These are phyloP conservation scores for Butyriboletus loyo DNA, from an alignment of 768 basidiomycete species.

Conservation along the genomic window DNA sequence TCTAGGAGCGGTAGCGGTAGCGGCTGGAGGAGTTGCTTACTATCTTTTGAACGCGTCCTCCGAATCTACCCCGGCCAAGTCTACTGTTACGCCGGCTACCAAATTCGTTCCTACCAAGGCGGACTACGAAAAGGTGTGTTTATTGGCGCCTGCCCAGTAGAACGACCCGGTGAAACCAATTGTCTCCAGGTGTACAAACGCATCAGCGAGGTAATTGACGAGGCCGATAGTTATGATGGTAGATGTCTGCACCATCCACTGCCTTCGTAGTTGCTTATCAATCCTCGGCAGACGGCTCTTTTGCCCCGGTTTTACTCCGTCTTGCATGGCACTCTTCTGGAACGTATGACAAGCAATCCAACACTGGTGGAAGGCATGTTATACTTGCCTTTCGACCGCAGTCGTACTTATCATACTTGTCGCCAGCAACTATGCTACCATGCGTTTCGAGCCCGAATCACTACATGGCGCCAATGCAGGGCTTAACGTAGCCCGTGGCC, in stretches of 20 bases:
- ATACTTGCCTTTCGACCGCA: not conserved
- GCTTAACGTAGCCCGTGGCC: constrained; percentile 69
- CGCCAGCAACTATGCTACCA: constrained; percentile 92
- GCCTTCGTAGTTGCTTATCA: not conserved
- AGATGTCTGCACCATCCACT: constrained; percentile 11
- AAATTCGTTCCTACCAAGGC: constrained; percentile 75
- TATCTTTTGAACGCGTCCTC: constrained; percentile 49
- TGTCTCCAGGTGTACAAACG: constrained; percentile 77
- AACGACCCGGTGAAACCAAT: not conserved
- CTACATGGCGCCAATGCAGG: constrained; percentile 83
- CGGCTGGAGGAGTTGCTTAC: constrained; percentile 61
- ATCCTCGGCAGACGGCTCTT: constrained; percentile 68
- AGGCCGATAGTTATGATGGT: constrained; percentile 81
- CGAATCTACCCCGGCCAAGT: constrained; percentile 53
- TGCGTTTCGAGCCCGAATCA: constrained; percentile 93
- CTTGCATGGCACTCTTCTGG: constrained; percentile 95
- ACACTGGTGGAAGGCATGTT: constrained; percentile 75
- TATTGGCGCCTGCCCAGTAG: not conserved
- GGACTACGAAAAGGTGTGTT: constrained; percentile 82
- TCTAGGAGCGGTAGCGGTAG: constrained; percentile 56
- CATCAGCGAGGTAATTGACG: constrained; percentile 74
- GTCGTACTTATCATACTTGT: constrained; percentile 6
- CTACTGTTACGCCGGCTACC: constrained; percentile 56
- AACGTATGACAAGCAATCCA: constrained; percentile 79
- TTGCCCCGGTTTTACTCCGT: constrained; percentile 82